Percentiles rank a stretch among this genome's conserved stretches.
phyloP scores from a whole-genome alignment of 768 basidiomycete species.

The Leccinum subgranulosum region DNA sequence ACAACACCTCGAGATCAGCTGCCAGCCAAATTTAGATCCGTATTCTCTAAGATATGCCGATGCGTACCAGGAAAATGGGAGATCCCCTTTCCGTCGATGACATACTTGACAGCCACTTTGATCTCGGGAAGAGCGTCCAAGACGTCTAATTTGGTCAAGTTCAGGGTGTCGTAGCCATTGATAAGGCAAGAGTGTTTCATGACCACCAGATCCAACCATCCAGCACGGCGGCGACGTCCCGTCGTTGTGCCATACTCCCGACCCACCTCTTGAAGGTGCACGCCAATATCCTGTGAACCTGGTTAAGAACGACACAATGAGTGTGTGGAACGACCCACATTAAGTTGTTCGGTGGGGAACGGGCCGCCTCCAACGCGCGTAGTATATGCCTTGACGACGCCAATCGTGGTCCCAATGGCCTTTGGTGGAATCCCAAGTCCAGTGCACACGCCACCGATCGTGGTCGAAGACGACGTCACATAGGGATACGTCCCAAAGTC shows the following conservation, averaged over 20 bases:
- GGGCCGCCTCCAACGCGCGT: constrained; percentile 98
- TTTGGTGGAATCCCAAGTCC: constrained; percentile 96
- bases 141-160: constrained; percentile 95
- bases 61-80: constrained; percentile 81
- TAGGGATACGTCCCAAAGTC: constrained; percentile 98
- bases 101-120: constrained; percentile 82
- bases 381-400: constrained; percentile 97
- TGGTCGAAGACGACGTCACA: constrained; percentile 92
- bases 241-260: constrained; percentile 91
- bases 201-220: constrained; percentile 97
- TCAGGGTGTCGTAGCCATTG: constrained; percentile 93
- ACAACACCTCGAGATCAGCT: constrained; percentile 86
- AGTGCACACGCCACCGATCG: constrained; percentile 94
- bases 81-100: constrained; percentile 72
- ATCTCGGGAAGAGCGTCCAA: constrained; percentile 83
- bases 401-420: constrained; percentile 80
- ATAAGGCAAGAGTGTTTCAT: constrained; percentile 89
- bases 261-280: constrained; percentile 91
- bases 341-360: constrained; percentile 94
- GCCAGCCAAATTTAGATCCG: constrained; percentile 1
- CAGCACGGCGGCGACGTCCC: constrained; percentile 88
- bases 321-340: constrained; percentile 47
- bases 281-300: constrained; percentile 62
- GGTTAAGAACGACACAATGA: background rate
- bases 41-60: background rate